phyloP scores from a whole-genome alignment of 208 protist genomes.

The Leishmania tropica region DNA sequence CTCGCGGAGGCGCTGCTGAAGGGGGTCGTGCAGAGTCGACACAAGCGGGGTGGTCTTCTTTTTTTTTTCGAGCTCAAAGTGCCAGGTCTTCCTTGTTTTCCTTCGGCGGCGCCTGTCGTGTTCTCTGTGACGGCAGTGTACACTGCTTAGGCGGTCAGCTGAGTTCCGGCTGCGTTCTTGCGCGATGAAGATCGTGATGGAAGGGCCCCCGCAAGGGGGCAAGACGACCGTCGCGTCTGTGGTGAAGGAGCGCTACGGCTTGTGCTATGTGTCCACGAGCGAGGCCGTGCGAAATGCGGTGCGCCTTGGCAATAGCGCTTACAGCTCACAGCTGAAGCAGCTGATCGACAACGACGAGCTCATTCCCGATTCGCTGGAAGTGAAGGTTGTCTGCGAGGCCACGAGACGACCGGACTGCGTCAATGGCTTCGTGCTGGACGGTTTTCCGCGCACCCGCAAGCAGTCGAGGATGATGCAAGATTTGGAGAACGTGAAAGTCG shows the following conservation, averaged over 20 bases:
- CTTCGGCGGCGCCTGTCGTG: neutral
- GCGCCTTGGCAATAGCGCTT: constrained; percentile 52
- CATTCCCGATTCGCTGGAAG: constrained; percentile 68
- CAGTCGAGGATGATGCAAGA: constrained; percentile 71
- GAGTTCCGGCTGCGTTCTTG: neutral
- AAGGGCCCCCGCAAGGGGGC: constrained; percentile 75
- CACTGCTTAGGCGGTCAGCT: neutral
- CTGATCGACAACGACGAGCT: constrained; percentile 65
- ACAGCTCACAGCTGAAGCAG: constrained; percentile 58
- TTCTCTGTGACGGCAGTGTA: neutral
- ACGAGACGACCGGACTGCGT: constrained; percentile 80
- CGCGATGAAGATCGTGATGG: constrained; percentile 75
- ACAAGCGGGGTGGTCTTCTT: neutral
- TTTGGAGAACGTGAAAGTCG: constrained; percentile 50
- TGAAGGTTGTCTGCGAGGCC: constrained; percentile 70
- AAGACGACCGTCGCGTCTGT: constrained; percentile 82
- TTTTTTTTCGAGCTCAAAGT: neutral
- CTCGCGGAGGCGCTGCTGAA: neutral
- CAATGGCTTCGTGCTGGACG: constrained; percentile 92
- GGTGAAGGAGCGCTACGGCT: constrained; percentile 82
- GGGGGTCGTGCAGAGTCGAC: neutral
- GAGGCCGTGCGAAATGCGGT: constrained; percentile 78
- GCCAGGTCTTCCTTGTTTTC: neutral
- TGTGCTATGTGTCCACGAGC: constrained; percentile 79
- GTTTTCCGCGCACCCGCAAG: constrained; percentile 74